Conservation (phyloP, 768 basidiomycete genomes). For the Suillus lakei region DNA sequence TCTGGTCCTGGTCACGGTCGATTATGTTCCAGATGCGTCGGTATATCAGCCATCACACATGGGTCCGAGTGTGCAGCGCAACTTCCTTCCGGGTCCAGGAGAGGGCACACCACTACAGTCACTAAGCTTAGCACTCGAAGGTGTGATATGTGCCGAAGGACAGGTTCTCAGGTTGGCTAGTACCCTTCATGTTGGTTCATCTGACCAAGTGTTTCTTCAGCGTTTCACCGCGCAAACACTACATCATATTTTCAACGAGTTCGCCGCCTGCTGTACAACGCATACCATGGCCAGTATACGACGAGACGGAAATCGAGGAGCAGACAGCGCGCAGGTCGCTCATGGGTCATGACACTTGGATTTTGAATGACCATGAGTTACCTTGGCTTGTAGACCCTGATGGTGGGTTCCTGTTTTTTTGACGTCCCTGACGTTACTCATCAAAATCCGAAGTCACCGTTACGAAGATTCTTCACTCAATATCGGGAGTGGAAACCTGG, state of each 20-base stretch:
- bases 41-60: conserved; percentile 61
- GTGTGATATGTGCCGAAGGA: conserved; percentile 81
- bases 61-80: conserved; percentile 55
- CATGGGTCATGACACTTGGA: conserved; percentile 72
- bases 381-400: conserved; percentile 78
- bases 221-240: conserved; percentile 72
- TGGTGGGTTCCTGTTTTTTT: conserved; percentile 47
- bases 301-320: conserved; percentile 42
- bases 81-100: conserved; percentile 81
- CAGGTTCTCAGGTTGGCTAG: conserved; percentile 63
- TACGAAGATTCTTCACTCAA: conserved; percentile 60
- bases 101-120: conserved; percentile 74
- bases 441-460: conserved; percentile 56
- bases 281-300: conserved; percentile 79
- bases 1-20: conserved; percentile 74
- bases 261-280: conserved; percentile 79
- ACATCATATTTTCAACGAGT: conserved; percentile 75
- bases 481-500: conserved; percentile 76
- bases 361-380: conserved; percentile 65
- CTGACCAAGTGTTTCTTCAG: conserved; percentile 40
- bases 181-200: conserved; percentile 10
- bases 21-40: conserved; percentile 56
- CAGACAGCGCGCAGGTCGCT: conserved; percentile 38
- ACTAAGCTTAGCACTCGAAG: conserved; percentile 75
- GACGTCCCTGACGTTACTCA: conserved; percentile 1